Evolutionary conservation across 2,329 filamentous ascomycete species (phyloP), one percentile per base, ranked within the genome.

Genomic region (Didymella glomerata): DNA sequence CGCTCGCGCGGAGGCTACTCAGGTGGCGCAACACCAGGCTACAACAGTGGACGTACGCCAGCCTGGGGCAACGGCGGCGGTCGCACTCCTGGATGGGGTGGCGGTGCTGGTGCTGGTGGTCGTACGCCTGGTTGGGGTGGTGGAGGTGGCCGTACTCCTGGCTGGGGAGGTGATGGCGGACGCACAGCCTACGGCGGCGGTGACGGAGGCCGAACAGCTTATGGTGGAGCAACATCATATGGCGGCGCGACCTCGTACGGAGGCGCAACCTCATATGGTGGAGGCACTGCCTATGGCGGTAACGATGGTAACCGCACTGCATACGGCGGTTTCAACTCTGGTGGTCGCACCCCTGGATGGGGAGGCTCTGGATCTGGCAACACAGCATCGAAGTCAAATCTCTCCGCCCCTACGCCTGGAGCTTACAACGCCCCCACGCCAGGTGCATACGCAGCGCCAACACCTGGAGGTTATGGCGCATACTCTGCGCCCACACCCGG

Each of bases 231-330:
- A 40, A 83, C 81, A 18, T 70, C 78, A 2, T 82, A 83, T 60
- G 79, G 80, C 34, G 78, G 79, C 22, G 80, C 90, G 50, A 93
- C 92, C 8, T 86, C 91, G 2, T 96, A 96, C 68, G 92, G 78
- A 34, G 77, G 77, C 36, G 78, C 90, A 45, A 93, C 92, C 16
- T 87, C 91, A 1, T 96, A 96, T 68, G 92, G 78, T 20, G 92
- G 67, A 47, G 66, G 50, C 42, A 71, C 68, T 30, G 63, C 71
- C 30, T 74, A 74, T 27, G 70, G 79, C 14, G 72, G 71, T 11
- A 76, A 76, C 40, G 73, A 76, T 46, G 75, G 75, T 24, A 72
- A 69, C 22, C 67, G 75, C 30, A 82, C 80, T 9, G 72, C 76
- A 20, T 83, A 83, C 51, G 81, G 92, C n/a, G 83, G 83, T 20